Conservation (phyloP, 2,329 filamentous ascomycete species). For the Fusarium gaditjirri region DNA sequence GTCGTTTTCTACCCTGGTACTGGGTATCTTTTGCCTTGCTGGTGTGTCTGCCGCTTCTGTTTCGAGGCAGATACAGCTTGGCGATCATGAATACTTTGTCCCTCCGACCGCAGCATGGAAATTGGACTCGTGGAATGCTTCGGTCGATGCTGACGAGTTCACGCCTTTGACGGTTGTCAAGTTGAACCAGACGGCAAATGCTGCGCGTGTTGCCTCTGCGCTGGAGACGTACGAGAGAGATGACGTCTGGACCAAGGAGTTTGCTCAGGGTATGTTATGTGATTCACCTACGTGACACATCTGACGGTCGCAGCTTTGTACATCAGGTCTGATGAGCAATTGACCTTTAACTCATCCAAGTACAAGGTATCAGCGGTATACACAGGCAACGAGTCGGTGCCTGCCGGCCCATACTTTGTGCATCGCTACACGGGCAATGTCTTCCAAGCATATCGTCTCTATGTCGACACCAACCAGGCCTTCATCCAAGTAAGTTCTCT, state of each 20-base stretch:
- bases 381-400: background rate
- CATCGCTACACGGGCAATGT: constrained; percentile 5
- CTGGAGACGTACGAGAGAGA: background rate
- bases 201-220: background rate
- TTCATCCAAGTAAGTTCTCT: constrained; percentile 6
- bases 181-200: background rate
- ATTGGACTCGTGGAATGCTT: constrained; percentile 1
- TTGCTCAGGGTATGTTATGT: background rate
- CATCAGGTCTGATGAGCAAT: background rate
- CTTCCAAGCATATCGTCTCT: constrained; percentile 8
- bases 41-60: constrained; percentile 4
- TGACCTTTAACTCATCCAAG: background rate
- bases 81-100: constrained; percentile 18
- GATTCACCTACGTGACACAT: no score
- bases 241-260: constrained; percentile 16
- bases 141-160: background rate
- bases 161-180: constrained; percentile 12
- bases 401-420: constrained; percentile 15
- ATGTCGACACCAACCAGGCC: constrained; percentile 11
- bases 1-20: background rate
- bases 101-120: constrained; percentile 12
- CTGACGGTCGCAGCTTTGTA: background rate
- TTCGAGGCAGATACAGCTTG: constrained; percentile 23
- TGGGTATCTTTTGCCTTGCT: background rate
- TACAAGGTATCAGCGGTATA: background rate